A percentile compares a stretch with the other conserved stretches of the same genome.
Evolutionary conservation across 768 basidiomycete genomes (phyloP).

Genomic region (Lactarius tabidus): DNA sequence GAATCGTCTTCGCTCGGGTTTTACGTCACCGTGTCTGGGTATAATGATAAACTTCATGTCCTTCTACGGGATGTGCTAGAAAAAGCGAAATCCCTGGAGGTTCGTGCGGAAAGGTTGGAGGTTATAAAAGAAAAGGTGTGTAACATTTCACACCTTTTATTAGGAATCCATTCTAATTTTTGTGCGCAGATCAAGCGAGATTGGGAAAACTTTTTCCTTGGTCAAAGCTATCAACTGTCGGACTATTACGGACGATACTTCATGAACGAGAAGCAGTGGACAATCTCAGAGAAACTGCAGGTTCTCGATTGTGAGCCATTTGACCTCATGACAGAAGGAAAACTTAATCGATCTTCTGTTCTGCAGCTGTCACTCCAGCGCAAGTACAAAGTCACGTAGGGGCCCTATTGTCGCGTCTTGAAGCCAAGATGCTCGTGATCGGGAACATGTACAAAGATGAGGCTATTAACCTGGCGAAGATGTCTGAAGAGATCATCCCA

Average conservation of each 20-base stretch:
- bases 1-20: conserved; percentile 61
- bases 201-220: conserved; percentile 85
- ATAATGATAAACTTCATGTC: conserved; percentile 85
- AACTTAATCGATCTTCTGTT: conserved; percentile 1
- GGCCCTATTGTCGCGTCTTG: conserved; percentile 57
- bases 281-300: conserved; percentile 67
- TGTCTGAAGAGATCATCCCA: conserved; percentile 62
- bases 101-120: conserved; percentile 67
- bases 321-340: background rate
- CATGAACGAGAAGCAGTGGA: conserved; percentile 69
- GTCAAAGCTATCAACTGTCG: conserved; percentile 75
- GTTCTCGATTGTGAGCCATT: conserved; percentile 66
- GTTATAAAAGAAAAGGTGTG: conserved; percentile 83
- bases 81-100: conserved; percentile 56
- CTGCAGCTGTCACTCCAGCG: conserved; percentile 61
- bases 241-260: conserved; percentile 73
- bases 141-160: conserved; percentile 2
- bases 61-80: conserved; percentile 70
- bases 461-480: conserved; percentile 66
- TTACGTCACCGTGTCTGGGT: conserved; percentile 67
- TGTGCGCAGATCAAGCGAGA: conserved; percentile 58
- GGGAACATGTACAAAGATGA: conserved; percentile 88
- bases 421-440: conserved; percentile 67
- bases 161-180: background rate
- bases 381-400: conserved; percentile 63